These are phyloP conservation scores for Neurospora sp. DNA, from an alignment of 495 filamentous ascomycete species.

Conservation along the genomic window DNA sequence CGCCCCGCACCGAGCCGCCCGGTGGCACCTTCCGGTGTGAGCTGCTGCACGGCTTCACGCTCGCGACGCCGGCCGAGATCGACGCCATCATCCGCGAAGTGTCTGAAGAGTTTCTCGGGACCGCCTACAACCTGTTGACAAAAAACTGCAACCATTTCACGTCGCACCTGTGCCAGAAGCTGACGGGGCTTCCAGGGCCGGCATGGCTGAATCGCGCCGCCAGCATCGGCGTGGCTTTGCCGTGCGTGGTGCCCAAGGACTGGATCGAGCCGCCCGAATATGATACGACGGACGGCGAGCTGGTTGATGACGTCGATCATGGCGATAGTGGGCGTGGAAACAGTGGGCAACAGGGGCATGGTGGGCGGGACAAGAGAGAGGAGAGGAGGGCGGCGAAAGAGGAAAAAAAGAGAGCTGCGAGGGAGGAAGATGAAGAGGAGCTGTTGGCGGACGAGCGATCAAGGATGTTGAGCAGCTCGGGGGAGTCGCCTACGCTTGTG, in stretches of 20 bases:
- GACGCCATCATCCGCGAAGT: constrained; percentile 54
- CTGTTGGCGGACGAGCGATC: constrained; percentile 11
- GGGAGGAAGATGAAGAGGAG: constrained; percentile 6
- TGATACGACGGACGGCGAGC: constrained; percentile 58
- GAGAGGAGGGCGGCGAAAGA: neutral
- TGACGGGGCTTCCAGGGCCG: constrained; percentile 55
- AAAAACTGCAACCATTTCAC: constrained; percentile 83
- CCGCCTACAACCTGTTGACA: constrained; percentile 63
- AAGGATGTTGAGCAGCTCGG: constrained; percentile 19
- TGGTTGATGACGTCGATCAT: constrained; percentile 47
- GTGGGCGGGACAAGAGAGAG: neutral
- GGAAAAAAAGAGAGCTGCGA: neutral
- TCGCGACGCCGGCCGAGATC: constrained; percentile 52
- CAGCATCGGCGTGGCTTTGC: constrained; percentile 61
- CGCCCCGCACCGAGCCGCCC: constrained; percentile 54
- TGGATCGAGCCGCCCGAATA: constrained; percentile 70
- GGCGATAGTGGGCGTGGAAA: neutral
- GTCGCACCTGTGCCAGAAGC: constrained; percentile 50
- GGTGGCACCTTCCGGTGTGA: constrained; percentile 61
- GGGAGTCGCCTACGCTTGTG: constrained; percentile 21
- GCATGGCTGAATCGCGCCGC: constrained; percentile 72
- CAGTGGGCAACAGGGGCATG: neutral
- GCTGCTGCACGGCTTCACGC: constrained; percentile 63
- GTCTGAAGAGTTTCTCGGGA: constrained; percentile 56
- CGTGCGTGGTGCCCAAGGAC: constrained; percentile 68